Percentiles rank a stretch among this genome's conserved stretches.
Conservation (phyloP, 305 asterid genomes). For the Solanum aculeatissimum region DNA sequence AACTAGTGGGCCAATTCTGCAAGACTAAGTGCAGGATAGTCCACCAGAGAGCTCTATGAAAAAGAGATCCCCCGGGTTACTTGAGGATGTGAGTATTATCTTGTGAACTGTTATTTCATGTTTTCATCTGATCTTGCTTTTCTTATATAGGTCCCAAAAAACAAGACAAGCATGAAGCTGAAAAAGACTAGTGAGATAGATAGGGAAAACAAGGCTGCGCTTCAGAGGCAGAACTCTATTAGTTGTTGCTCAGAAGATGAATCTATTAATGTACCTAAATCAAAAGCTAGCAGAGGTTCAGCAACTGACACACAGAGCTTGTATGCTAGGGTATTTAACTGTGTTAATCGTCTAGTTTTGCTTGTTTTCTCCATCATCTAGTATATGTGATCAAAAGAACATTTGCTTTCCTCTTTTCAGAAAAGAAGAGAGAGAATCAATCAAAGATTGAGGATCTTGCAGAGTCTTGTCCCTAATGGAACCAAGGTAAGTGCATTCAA, state of each 20-base stretch:
- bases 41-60: constrained; percentile 27
- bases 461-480: constrained; percentile 83
- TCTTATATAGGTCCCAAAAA: constrained; percentile 25
- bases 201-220: not conserved
- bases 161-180: constrained; percentile 7
- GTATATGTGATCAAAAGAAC: not conserved
- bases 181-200: constrained; percentile 26
- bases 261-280: constrained; percentile 31
- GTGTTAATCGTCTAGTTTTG: not conserved
- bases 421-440: constrained; percentile 83
- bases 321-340: constrained; percentile 58
- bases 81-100: constrained; percentile 38
- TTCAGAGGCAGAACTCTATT: constrained; percentile 9
- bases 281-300: constrained; percentile 49
- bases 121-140: not conserved
- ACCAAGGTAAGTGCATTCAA: constrained; percentile 28
- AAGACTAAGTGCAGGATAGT: not conserved
- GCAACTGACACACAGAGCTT: constrained; percentile 91
- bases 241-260: constrained; percentile 38
- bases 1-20: not conserved
- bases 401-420: constrained; percentile 17
- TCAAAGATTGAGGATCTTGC: constrained; percentile 71
- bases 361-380: not conserved
- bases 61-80: constrained; percentile 35
- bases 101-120: not conserved